Evolutionary conservation across 2,329 filamentous ascomycete species (phyloP).

Genomic region (Phoma herbarum): DNA sequence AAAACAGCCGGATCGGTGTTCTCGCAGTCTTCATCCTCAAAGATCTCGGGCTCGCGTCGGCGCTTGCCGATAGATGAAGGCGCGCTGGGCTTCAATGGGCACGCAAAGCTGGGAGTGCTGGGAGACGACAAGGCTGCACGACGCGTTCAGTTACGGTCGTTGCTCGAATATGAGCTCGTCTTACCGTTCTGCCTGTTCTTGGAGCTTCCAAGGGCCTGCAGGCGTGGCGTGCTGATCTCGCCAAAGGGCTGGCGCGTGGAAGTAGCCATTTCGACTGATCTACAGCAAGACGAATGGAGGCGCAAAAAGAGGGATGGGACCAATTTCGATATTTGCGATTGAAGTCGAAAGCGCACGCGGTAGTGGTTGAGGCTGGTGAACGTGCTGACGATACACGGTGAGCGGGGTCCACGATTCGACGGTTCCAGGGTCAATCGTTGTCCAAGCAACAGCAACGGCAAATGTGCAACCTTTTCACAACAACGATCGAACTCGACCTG

Average conservation of each 20-base stretch:
- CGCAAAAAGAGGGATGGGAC: not conserved
- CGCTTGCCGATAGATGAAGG: constrained; percentile 55
- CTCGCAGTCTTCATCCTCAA: constrained; percentile 63
- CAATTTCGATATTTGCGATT: not conserved
- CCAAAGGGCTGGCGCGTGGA: constrained; percentile 76
- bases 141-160: constrained; percentile 31
- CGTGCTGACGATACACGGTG: constrained; percentile 9
- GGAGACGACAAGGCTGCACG: constrained; percentile 40
- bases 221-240: constrained; percentile 72
- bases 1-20: constrained; percentile 65
- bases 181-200: constrained; percentile 78
- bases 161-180: constrained; percentile 1
- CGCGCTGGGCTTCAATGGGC: constrained; percentile 42
- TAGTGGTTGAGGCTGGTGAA: constrained; percentile 2
- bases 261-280: constrained; percentile 48
- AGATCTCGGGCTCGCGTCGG: constrained; percentile 52
- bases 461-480: not conserved
- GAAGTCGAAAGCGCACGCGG: constrained; percentile 3
- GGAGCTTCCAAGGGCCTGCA: constrained; percentile 75
- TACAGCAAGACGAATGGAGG: not conserved
- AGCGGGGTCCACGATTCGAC: constrained; percentile 15
- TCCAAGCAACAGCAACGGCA: constrained; percentile 16
- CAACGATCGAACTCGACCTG: not conserved
- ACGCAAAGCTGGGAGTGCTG: constrained; percentile 40
- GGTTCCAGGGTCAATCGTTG: constrained; percentile 5